Evolutionary conservation across 169 alveolate species (phyloP).

Genomic region (Cryptosporidium tyzzeri): DNA sequence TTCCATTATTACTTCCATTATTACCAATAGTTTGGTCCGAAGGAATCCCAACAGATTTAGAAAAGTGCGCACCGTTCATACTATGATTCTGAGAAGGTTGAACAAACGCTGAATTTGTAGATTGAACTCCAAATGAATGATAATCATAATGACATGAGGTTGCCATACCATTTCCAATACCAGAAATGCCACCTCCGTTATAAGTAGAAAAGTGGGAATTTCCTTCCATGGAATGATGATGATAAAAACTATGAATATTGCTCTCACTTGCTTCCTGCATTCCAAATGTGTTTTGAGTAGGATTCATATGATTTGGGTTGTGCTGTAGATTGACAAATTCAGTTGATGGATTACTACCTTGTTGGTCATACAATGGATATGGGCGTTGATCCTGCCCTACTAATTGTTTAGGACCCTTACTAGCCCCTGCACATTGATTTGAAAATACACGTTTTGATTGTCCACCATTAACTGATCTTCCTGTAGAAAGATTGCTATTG

Average conservation of each 20-base stretch:
- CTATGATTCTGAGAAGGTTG: constrained; percentile 13
- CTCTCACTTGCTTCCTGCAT: neutral
- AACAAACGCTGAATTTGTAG: neutral
- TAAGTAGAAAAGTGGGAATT: constrained; percentile 16
- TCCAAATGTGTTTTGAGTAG: constrained; percentile 7
- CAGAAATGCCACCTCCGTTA: constrained; percentile 9
- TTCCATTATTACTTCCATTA: neutral
- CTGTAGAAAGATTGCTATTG: constrained; percentile 15
- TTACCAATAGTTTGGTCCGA: constrained; percentile 1
- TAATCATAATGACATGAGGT: constrained; percentile 14
- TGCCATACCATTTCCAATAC: neutral
- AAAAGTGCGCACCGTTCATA: neutral
- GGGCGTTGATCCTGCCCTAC: constrained; percentile 10
- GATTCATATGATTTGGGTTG: neutral
- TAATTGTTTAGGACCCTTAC: constrained; percentile 18
- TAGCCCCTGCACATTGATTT: constrained; percentile 6
- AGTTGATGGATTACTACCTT: neutral
- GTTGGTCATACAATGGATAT: constrained; percentile 15
- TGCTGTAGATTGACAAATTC: constrained; percentile 6
- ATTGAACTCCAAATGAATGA: constrained; percentile 26
- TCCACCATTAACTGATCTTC: constrained; percentile 21
- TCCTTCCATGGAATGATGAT: constrained; percentile 8
- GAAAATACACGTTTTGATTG: constrained; percentile 57
- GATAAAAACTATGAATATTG: constrained; percentile 2
- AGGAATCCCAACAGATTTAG: constrained; percentile 4